Base-by-base conservation (phyloP, 1,284 basidiomycete genomes). In the Crucibulum cyathiforme region DNA sequence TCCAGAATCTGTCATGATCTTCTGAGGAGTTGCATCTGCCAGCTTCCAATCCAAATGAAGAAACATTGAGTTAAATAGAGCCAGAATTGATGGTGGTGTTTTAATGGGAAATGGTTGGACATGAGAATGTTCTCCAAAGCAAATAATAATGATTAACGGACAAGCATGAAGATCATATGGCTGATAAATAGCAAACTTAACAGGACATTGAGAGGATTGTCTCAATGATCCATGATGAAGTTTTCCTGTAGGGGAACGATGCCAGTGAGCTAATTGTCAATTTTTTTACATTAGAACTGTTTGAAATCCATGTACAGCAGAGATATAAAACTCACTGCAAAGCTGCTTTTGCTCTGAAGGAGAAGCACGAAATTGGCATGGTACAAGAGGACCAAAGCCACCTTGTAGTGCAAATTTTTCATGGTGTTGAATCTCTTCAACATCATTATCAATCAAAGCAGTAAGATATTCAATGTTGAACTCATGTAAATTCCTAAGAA, bases 401-500 rank as follows among this genome's bases (percentile, higher is more conserved):
- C 37, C 8, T 7, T 36, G 1, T 8, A 1, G 13, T 15, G 54
- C 45, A 34, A 8, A 6, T n/a, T n/a, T 8, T 24, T 56, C 54
- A 49, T 17, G 47, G 15, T 13, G 1, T 2, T 9, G 7, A 5
- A 49, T 56, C 8, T 5, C 3, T 5, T 34, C 17, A 36, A 47
- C 64, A 41, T 53, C 50, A 8, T 63, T 58, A 1, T 54, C 2
- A n/a, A 73, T 46, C 3, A 72, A 54, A 6, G 65, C 67, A n/a
- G 13, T 8, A 0, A 73, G 58, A 46, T 73, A 73, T 1, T 38
- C 1, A 7, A 56, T 58, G 13, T 71, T 59, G 45, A 62, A 70
- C 35, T 71, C 69, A 19, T 72, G 58, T 2, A 73, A 55, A 36
- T 65, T 69, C 5, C 36, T 50, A 8, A 73, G 36, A 31, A 68